Percentiles rank a stretch among this genome's conserved stretches.
Conservation (phyloP, 768 basidiomycete genomes). For the Psilocybe sp. region DNA sequence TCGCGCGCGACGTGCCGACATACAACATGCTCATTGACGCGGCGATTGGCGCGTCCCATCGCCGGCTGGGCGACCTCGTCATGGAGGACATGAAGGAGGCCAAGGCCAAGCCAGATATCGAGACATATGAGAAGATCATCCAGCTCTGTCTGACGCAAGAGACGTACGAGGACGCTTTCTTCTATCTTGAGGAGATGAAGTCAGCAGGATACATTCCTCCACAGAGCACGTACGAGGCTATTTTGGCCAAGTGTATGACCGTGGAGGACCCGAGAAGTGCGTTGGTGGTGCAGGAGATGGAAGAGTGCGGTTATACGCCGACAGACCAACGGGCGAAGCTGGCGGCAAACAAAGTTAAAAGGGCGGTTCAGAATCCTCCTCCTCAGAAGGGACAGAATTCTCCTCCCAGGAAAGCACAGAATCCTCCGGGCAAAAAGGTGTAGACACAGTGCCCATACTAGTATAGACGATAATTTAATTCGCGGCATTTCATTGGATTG, state of each 20-base stretch:
- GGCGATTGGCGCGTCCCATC: constrained; percentile 57
- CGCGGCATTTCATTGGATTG: constrained; percentile 18
- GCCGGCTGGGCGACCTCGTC: constrained; percentile 65
- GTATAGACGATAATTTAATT: constrained; percentile 4
- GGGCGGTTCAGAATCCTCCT: no score
- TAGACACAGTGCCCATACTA: not conserved
- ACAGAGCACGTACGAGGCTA: constrained; percentile 49
- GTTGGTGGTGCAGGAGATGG: constrained; percentile 71
- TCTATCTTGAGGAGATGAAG: constrained; percentile 89
- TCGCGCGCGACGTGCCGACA: constrained; percentile 58
- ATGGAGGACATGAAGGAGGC: constrained; percentile 63
- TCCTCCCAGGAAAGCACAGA: no score
- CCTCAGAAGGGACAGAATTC: no score
- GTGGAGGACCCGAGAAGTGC: constrained; percentile 59
- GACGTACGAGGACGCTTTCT: constrained; percentile 83
- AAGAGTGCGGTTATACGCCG: constrained; percentile 50
- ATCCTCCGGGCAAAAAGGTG: no score
- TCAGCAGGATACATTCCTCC: constrained; percentile 53
- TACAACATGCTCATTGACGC: constrained; percentile 70
- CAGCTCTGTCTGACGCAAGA: constrained; percentile 66
- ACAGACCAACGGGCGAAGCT: constrained; percentile 7
- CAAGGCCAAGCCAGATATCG: constrained; percentile 50
- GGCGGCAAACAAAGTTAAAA: not conserved
- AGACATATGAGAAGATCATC: constrained; percentile 69
- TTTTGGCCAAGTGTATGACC: constrained; percentile 57